Evolutionary conservation across 2,329 filamentous ascomycete genomes (phyloP).

Genomic region (Hymenoscyphus albidus): DNA sequence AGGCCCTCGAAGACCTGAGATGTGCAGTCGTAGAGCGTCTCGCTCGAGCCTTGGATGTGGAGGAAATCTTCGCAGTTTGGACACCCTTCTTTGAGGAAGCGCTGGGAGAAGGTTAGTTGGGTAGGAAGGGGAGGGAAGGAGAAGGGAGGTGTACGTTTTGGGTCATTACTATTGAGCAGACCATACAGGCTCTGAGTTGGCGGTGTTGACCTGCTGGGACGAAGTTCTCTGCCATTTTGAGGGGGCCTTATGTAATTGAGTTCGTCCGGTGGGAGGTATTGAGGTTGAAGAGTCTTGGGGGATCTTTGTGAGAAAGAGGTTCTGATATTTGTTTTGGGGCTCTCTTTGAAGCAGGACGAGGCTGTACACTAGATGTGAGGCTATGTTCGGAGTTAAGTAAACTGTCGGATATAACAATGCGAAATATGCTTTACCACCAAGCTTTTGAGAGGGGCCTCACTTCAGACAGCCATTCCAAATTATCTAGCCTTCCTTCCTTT

Average conservation of each 20-base stretch:
- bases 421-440: too few relatives aligned
- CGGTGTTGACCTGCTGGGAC: conserved; percentile 73
- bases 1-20: conserved; percentile 94
- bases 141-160: conserved; percentile 53
- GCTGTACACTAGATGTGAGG: neutral
- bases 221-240: conserved; percentile 52
- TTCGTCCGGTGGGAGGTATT: neutral
- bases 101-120: conserved; percentile 44
- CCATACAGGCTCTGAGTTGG: conserved; percentile 94
- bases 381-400: neutral
- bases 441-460: too few relatives aligned
- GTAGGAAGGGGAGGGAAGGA: conserved; percentile 10
- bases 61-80: conserved; percentile 96
- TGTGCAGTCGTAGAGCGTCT: conserved; percentile 87
- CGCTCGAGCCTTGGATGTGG: conserved; percentile 71
- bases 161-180: conserved; percentile 91
- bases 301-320: conserved; percentile 1
- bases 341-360: neutral
- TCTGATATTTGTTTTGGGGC: neutral
- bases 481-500: too few relatives aligned
- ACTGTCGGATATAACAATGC: too few relatives aligned
- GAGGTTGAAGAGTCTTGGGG: neutral
- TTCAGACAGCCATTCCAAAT: too few relatives aligned
- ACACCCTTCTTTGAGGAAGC: conserved; percentile 83
- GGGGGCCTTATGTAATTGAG: neutral